phyloP scores from a whole-genome alignment of 768 basidiomycete genomes.

The Cystoderma amianthinum region DNA sequence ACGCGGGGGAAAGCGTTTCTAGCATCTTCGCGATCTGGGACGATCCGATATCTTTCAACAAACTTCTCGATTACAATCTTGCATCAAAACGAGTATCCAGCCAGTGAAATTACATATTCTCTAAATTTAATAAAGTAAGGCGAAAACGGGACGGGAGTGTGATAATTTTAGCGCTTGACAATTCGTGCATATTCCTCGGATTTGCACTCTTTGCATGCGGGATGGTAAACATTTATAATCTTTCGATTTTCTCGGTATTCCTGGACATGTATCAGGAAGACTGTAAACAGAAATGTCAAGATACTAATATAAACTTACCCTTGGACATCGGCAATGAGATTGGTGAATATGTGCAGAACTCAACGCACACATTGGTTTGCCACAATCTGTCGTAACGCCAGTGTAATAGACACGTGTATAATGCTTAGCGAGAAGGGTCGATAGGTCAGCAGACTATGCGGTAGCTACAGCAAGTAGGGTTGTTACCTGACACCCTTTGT shows the following conservation, averaged over 20 bases:
- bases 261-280: conserved; percentile 10
- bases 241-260: conserved; percentile 40
- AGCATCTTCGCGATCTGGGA: conserved; percentile 5
- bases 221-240: conserved; percentile 61
- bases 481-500: conserved; percentile 34
- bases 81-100: neutral
- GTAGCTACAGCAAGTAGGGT: conserved; percentile 7
- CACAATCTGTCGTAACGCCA: conserved; percentile 53
- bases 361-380: conserved; percentile 37
- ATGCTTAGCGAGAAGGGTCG: conserved; percentile 32
- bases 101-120: neutral
- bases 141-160: neutral
- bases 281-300: neutral
- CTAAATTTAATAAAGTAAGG: conserved; percentile 1
- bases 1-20: conserved; percentile 72
- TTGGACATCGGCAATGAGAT: conserved; percentile 51
- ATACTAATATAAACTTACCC: conserved; percentile 23
- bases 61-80: neutral
- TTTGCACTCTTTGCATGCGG: conserved; percentile 53
- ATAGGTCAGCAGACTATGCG: conserved; percentile 5
- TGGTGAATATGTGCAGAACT: conserved; percentile 57
- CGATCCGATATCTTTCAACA: neutral
- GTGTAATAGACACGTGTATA: conserved; percentile 59
- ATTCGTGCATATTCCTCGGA: conserved; percentile 24
- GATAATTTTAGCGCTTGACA: conserved; percentile 10